phyloP scores from a whole-genome alignment of 2,329 filamentous ascomycete species.

The Calonectria honghensis region DNA sequence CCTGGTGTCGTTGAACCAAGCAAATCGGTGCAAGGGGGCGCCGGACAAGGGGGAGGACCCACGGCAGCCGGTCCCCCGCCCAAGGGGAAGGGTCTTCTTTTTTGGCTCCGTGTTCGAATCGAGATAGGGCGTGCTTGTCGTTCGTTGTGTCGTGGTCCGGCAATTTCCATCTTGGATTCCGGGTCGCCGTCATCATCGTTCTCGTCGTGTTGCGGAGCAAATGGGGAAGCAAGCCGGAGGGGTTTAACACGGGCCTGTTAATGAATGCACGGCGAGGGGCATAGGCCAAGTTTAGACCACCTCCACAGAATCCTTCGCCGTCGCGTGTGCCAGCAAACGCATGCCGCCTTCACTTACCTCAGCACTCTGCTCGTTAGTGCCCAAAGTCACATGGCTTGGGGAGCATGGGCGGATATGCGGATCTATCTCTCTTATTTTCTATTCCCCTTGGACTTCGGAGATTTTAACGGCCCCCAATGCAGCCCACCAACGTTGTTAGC shows the following conservation, averaged over 20 bases:
- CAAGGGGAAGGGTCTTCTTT: background rate
- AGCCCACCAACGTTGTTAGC: slow-evolving; percentile 7
- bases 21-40: background rate
- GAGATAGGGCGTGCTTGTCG: slow-evolving; percentile 10
- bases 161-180: slow-evolving; percentile 16
- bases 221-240: slow-evolving; percentile 19
- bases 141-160: slow-evolving; percentile 1
- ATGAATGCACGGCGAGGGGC: background rate
- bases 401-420: background rate
- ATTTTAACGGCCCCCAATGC: slow-evolving; percentile 24
- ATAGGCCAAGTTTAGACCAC: slow-evolving; percentile 4
- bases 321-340: slow-evolving; percentile 1
- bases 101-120: background rate
- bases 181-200: background rate
- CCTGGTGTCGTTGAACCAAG: slow-evolving; percentile 10
- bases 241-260: slow-evolving; percentile 8
- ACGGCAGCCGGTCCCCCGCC: slow-evolving; percentile 1
- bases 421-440: slow-evolving; percentile 6
- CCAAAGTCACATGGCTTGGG: background rate
- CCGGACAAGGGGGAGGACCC: background rate
- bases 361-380: background rate
- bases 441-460: slow-evolving; percentile 19
- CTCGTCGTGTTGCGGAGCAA: slow-evolving; percentile 6
- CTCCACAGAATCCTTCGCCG: background rate
- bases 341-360: slow-evolving; percentile 8